Conservation (phyloP, 2,329 filamentous ascomycete genomes). For the Pyrenophora seminiperda region DNA sequence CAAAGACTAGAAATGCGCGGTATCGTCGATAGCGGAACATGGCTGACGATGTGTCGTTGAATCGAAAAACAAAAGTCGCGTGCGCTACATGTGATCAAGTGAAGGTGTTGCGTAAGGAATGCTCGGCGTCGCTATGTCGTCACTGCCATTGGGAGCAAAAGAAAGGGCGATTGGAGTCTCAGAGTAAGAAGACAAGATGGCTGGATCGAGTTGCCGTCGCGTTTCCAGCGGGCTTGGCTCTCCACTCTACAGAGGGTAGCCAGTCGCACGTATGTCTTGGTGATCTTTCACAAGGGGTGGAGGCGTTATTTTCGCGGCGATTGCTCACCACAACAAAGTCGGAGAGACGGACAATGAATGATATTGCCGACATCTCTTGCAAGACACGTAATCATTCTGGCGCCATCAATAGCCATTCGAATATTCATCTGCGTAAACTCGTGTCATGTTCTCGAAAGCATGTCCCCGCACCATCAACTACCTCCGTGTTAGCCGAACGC, state of each 20-base stretch:
- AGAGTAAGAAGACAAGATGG: constrained; percentile 1
- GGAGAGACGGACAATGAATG: background rate
- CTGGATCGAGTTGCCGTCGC: constrained; percentile 16
- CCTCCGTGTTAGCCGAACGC: constrained; percentile 17
- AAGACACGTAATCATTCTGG: constrained; percentile 1
- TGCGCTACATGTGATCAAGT: constrained; percentile 13
- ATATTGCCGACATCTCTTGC: background rate
- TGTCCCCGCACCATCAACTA: constrained; percentile 17
- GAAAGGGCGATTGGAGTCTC: constrained; percentile 6
- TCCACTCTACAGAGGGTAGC: constrained; percentile 14
- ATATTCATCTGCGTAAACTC: no score
- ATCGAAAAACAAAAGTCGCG: constrained; percentile 13
- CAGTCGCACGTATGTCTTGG: constrained; percentile 23
- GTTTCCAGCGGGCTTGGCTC: constrained; percentile 31
- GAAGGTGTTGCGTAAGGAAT: constrained; percentile 1
- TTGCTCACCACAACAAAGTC: background rate
- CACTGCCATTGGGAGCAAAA: constrained; percentile 27
- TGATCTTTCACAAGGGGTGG: constrained; percentile 9
- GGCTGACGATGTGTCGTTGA: constrained; percentile 14
- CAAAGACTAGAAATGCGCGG: constrained; percentile 63
- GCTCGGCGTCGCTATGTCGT: constrained; percentile 13
- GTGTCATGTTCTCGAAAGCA: background rate
- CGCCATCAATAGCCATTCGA: background rate
- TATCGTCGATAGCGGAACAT: constrained; percentile 67
- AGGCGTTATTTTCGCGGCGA: constrained; percentile 1